A percentile compares a stretch with the other conserved stretches of the same genome.
Conservation (phyloP, 306 rosid genomes). For the Fagus crenata region DNA sequence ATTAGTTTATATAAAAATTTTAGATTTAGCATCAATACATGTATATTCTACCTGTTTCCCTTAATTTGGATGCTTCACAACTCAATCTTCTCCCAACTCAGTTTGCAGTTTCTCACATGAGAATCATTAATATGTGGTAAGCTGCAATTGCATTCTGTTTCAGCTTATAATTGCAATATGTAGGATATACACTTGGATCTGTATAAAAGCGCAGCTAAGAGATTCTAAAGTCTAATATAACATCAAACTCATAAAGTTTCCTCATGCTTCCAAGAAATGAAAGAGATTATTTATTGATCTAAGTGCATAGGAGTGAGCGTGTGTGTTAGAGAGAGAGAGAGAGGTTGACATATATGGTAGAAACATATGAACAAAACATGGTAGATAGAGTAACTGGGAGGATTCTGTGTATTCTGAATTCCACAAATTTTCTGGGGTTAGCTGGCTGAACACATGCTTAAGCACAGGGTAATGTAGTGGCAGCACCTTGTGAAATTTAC, state of each 20-base stretch:
- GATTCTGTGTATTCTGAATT: background rate
- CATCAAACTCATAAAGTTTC: background rate
- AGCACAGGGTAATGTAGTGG: background rate
- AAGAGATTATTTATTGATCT: background rate
- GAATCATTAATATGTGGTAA: background rate
- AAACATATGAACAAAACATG: background rate
- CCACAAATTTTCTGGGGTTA: background rate
- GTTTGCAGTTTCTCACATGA: background rate
- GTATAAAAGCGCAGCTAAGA: background rate
- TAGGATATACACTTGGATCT: background rate
- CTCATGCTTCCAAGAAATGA: background rate
- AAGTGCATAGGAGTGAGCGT: background rate
- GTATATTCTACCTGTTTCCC: background rate
- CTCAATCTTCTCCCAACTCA: background rate
- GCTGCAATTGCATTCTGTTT: background rate
- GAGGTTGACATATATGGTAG: background rate
- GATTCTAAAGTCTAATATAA: background rate
- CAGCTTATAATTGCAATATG: background rate
- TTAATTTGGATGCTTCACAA: background rate
- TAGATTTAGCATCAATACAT: background rate
- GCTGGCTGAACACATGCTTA: background rate
- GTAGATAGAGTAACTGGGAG: background rate
- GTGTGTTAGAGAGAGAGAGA: constrained; percentile 2
- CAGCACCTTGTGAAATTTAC: background rate
- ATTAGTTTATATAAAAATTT: background rate